phyloP scores from a whole-genome alignment of 768 basidiomycete genomes.

The Mycena albidolilacea region DNA sequence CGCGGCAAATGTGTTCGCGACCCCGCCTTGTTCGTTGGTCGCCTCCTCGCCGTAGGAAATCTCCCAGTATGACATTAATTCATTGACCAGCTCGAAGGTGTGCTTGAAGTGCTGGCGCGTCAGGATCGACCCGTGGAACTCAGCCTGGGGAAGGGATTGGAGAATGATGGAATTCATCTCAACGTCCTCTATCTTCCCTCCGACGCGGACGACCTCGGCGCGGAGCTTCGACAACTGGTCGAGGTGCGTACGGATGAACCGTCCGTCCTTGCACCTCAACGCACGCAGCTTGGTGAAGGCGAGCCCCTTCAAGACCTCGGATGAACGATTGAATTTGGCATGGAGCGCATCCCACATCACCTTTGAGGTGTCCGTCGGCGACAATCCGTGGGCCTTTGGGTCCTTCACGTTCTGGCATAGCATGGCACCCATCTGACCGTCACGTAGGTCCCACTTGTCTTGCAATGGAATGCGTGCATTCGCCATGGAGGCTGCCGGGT shows the following conservation, averaged over 20 bases:
- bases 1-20: constrained; percentile 13
- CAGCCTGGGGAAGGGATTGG: not conserved
- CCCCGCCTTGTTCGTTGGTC: not conserved
- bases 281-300: constrained; percentile 12
- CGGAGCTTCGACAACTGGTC: constrained; percentile 11
- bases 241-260: constrained; percentile 9
- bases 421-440: not conserved
- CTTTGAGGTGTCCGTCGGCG: too few species aligned
- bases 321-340: constrained; percentile 13
- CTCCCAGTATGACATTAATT: not conserved
- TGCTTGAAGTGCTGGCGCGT: constrained; percentile 3
- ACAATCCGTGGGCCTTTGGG: too few species aligned
- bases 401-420: too few species aligned
- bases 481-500: too few species aligned
- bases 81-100: constrained; percentile 4
- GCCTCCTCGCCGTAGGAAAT: not conserved
- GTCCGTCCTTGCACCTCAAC: not conserved
- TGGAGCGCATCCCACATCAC: too few species aligned
- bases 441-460: not conserved
- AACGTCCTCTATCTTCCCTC: not conserved
- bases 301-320: constrained; percentile 18
- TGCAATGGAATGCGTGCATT: not conserved
- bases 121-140: constrained; percentile 8
- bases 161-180: too few species aligned
- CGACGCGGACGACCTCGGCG: constrained; percentile 1